Evolutionary conservation across 2,329 filamentous ascomycete species (phyloP).

Genomic region (Fusarium sp.): DNA sequence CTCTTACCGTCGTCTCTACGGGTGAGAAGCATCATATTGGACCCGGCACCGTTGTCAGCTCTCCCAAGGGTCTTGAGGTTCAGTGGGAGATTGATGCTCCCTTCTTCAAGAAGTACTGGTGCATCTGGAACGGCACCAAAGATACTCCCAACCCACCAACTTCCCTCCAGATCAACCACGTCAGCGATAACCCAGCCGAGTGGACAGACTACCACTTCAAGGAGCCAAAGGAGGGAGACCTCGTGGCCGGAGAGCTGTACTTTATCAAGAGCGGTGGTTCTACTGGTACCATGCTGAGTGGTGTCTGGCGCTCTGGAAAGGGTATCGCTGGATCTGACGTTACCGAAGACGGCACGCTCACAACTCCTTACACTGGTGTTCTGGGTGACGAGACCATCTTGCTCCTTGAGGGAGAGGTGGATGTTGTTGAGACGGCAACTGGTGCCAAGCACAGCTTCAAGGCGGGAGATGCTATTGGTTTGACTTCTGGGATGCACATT

Average conservation of each 20-base stretch:
- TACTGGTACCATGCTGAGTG: slow-evolving; percentile 7
- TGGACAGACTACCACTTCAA: slow-evolving; percentile 29
- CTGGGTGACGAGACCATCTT: neutral
- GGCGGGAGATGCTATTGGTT: slow-evolving; percentile 5
- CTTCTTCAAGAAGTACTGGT: slow-evolving; percentile 17
- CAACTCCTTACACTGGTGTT: neutral
- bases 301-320: slow-evolving; percentile 11
- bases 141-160: neutral
- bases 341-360: neutral
- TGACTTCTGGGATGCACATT: slow-evolving; percentile 11
- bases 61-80: slow-evolving; percentile 5
- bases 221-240: slow-evolving; percentile 25
- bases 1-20: slow-evolving; percentile 6
- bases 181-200: slow-evolving; percentile 17
- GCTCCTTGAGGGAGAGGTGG: neutral
- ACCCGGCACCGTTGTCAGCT: slow-evolving; percentile 3
- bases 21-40: slow-evolving; percentile 1
- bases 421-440: neutral
- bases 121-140: slow-evolving; percentile 13
- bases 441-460: slow-evolving; percentile 12
- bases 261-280: slow-evolving; percentile 23
- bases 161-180: slow-evolving; percentile 6
- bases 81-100: slow-evolving; percentile 9
- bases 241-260: slow-evolving; percentile 28
- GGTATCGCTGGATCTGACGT: slow-evolving; percentile 7